Evolutionary conservation across 495 filamentous ascomycete species (phyloP).

Genomic region (Penicilliopsis zonata): DNA sequence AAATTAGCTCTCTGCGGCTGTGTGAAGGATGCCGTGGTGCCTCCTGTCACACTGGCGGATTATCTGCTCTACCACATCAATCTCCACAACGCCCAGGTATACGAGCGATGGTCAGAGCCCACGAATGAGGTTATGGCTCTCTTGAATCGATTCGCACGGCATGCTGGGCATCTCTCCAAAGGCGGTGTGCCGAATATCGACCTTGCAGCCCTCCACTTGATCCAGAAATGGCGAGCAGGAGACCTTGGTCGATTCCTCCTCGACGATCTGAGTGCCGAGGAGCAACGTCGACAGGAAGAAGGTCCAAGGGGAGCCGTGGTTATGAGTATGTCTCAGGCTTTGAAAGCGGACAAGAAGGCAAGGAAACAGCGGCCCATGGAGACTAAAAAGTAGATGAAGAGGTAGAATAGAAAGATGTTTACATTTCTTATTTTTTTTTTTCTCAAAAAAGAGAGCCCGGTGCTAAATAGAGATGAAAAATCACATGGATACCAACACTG

Average conservation of each 20-base stretch:
- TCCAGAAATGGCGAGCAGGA: slow-evolving; percentile 75
- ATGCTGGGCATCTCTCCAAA: slow-evolving; percentile 65
- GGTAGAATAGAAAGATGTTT: no score
- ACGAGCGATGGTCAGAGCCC: slow-evolving; percentile 51
- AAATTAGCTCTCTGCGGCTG: slow-evolving; percentile 83
- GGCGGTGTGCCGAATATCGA: slow-evolving; percentile 63
- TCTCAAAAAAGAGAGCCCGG: no score
- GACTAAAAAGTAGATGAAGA: slow-evolving; percentile 9
- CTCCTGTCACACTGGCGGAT: slow-evolving; percentile 65
- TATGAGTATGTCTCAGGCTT: slow-evolving; percentile 31
- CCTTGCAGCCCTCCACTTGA: slow-evolving; percentile 66
- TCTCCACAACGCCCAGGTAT: slow-evolving; percentile 39
- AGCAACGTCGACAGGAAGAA: slow-evolving; percentile 24
- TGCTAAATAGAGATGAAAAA: no score
- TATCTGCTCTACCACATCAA: slow-evolving; percentile 85
- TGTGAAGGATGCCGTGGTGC: slow-evolving; percentile 79
- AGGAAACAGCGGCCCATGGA: slow-evolving; percentile 15
- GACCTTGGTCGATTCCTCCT: slow-evolving; percentile 65
- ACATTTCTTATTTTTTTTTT: no score
- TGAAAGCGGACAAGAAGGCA: slow-evolving; percentile 23
- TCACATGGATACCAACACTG: no score
- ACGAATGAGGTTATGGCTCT: slow-evolving; percentile 73
- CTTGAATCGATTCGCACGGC: slow-evolving; percentile 51
- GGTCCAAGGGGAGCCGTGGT: no score
- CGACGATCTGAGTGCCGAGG: slow-evolving; percentile 58